These are phyloP conservation scores for Russula abietina DNA, from an alignment of 768 basidiomycete species.

Conservation along the genomic window DNA sequence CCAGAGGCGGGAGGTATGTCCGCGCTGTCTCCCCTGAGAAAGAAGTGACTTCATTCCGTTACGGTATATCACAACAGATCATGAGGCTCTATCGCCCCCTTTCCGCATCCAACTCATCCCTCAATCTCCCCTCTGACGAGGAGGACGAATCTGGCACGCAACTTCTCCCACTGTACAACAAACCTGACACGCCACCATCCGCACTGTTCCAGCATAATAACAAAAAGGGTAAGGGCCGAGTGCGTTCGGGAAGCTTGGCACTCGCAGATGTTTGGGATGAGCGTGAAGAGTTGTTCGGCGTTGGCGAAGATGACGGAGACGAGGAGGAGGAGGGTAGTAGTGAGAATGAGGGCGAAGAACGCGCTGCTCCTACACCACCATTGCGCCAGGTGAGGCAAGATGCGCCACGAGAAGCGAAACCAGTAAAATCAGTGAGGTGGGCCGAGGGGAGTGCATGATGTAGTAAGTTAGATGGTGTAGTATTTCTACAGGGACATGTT, in stretches of 20 bases:
- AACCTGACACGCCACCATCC: conserved; percentile 19
- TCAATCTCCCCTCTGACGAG: conserved; percentile 45
- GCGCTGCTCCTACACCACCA: not conserved
- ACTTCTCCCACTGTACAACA: conserved; percentile 50
- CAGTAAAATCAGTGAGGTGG: conserved; percentile 21
- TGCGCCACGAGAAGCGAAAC: conserved; percentile 3
- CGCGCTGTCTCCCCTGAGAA: not conserved
- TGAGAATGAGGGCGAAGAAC: conserved; percentile 2
- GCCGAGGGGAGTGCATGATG: conserved; percentile 18
- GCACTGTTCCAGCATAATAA: conserved; percentile 3
- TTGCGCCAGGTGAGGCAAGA: not conserved
- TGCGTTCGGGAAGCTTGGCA: conserved; percentile 11
- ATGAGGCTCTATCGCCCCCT: conserved; percentile 73
- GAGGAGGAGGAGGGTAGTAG: conserved; percentile 30
- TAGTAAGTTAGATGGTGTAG: conserved; percentile 7
- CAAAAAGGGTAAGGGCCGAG: conserved; percentile 18
- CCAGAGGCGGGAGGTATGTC: conserved; percentile 63
- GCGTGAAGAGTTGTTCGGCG: conserved; percentile 65
- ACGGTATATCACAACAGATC: conserved; percentile 42
- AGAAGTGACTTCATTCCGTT: not conserved
- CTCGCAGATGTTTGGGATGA: conserved; percentile 71
- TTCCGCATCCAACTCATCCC: conserved; percentile 37
- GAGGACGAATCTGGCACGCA: conserved; percentile 47
- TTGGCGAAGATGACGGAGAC: conserved; percentile 53
- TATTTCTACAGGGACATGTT: not conserved